These are phyloP conservation scores for Kodamaea anthophila DNA, from an alignment of 1,139 yeast species.

Conservation along the genomic window DNA sequence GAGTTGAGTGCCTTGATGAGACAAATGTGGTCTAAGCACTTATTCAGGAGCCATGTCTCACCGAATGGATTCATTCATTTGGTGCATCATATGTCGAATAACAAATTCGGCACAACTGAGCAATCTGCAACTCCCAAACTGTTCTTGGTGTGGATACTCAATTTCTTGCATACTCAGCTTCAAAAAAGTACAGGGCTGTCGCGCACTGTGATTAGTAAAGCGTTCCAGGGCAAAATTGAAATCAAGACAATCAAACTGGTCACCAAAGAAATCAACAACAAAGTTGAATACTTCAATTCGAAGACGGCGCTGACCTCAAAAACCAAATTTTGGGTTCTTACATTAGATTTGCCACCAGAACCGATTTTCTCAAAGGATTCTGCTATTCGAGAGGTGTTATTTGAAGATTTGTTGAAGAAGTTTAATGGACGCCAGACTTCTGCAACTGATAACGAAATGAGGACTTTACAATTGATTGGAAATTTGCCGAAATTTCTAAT, in stretches of 20 bases:
- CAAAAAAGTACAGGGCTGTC: conserved; percentile 13
- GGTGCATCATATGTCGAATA: conserved; percentile 37
- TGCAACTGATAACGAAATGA: conserved; percentile 18
- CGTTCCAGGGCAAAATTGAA: conserved; percentile 50
- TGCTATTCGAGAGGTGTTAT: conserved; percentile 48
- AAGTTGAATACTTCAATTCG: conserved; percentile 17
- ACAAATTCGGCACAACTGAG: conserved; percentile 30
- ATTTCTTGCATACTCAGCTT: conserved; percentile 37
- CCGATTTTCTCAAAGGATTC: conserved; percentile 41
- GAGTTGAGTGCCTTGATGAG: conserved; percentile 43
- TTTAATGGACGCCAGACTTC: conserved; percentile 27
- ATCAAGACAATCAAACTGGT: conserved; percentile 22
- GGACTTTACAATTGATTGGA: conserved; percentile 31
- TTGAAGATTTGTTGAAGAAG: conserved; percentile 42
- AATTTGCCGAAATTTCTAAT: conserved; percentile 50
- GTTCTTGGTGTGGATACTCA: conserved; percentile 56
- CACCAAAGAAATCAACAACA: conserved; percentile 16
- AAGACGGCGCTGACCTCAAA: conserved; percentile 11
- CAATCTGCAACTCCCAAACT: conserved; percentile 45
- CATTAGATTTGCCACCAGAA: conserved; percentile 52
- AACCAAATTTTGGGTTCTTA: conserved; percentile 53
- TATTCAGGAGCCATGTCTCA: conserved; percentile 58
- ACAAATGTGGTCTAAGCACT: conserved; percentile 57
- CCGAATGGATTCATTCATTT: conserved; percentile 59
- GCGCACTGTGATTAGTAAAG: conserved; percentile 13